phyloP scores from a whole-genome alignment of 2,329 filamentous ascomycete species.

The Ascochyta koolunga region DNA sequence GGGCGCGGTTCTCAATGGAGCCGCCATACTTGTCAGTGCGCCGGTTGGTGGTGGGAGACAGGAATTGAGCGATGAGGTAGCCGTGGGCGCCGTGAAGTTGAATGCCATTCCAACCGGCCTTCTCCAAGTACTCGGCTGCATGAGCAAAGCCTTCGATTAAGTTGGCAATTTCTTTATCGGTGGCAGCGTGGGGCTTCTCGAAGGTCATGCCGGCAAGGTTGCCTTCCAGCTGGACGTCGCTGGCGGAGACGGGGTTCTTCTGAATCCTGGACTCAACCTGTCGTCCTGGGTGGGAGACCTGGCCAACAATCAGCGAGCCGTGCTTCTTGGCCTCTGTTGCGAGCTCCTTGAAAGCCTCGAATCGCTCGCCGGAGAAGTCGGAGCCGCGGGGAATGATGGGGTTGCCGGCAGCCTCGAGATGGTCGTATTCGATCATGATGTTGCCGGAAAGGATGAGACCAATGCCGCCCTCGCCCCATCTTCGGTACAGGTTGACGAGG shows the following conservation, averaged over 20 bases:
- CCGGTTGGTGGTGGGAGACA: constrained; percentile 50
- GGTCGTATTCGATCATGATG: constrained; percentile 68
- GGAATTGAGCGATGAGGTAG: constrained; percentile 55
- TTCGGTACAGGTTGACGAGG: constrained; percentile 59
- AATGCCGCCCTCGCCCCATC: constrained; percentile 59
- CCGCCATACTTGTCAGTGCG: constrained; percentile 55
- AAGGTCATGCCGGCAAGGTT: constrained; percentile 56
- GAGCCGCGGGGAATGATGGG: constrained; percentile 66
- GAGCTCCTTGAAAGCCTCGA: constrained; percentile 64
- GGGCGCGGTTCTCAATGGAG: constrained; percentile 51
- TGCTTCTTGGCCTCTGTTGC: constrained; percentile 62
- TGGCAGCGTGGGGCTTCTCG: constrained; percentile 60
- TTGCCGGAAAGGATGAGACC: constrained; percentile 67
- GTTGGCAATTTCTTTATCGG: constrained; percentile 60
- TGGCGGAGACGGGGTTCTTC: constrained; percentile 58
- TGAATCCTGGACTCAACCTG: constrained; percentile 57
- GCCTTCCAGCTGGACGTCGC: constrained; percentile 47
- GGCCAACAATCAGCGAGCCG: constrained; percentile 64
- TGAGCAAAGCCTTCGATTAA: constrained; percentile 67
- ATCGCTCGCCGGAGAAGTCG: constrained; percentile 61
- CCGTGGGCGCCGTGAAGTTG: constrained; percentile 55
- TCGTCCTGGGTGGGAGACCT: constrained; percentile 68
- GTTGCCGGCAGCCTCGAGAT: constrained; percentile 60
- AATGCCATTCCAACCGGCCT: constrained; percentile 64
- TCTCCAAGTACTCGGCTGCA: constrained; percentile 66